Conservation (phyloP, 768 basidiomycete species). For the Asterophora lycoperdoides region DNA sequence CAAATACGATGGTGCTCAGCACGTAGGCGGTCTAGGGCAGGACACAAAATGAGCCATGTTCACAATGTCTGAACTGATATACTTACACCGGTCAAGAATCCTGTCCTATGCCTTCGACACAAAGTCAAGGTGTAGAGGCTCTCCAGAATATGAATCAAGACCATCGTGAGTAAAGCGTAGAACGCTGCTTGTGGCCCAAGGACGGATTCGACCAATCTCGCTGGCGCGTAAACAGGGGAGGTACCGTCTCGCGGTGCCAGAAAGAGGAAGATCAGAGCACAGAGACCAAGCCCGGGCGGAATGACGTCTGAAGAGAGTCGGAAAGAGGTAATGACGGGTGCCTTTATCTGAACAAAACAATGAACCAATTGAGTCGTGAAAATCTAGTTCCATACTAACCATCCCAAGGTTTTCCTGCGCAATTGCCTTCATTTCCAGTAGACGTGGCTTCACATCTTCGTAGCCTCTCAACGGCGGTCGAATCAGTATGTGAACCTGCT, state of each 20-base stretch:
- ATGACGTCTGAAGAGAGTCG: conserved; percentile 33
- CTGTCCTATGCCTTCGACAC: conserved; percentile 45
- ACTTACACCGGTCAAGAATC: conserved; percentile 36
- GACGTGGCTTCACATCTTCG: conserved; percentile 76
- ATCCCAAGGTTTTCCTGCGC: conserved; percentile 79
- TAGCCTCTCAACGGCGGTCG: conserved; percentile 72
- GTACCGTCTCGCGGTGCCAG: conserved; percentile 21
- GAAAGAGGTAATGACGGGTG: conserved; percentile 60
- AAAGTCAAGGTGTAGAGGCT: conserved; percentile 44
- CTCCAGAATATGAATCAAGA: conserved; percentile 43
- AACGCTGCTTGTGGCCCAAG: conserved; percentile 28
- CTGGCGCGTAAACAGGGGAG: conserved; percentile 29
- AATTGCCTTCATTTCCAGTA: conserved; percentile 75
- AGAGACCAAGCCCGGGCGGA: conserved; percentile 22
- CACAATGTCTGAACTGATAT: neutral
- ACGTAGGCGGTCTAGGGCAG: conserved; percentile 58
- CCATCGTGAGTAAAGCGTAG: conserved; percentile 28
- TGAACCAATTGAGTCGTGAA: neutral
- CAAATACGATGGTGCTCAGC: conserved; percentile 45
- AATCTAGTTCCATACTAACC: conserved; percentile 39
- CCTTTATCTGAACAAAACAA: conserved; percentile 43
- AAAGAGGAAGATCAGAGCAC: conserved; percentile 29
- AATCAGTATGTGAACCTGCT: conserved; percentile 54
- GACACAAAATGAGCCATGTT: neutral
- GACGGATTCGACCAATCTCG: conserved; percentile 26